Base-by-base conservation (phyloP, 495 filamentous ascomycete species). In the Polyplosphaeria fusca region DNA sequence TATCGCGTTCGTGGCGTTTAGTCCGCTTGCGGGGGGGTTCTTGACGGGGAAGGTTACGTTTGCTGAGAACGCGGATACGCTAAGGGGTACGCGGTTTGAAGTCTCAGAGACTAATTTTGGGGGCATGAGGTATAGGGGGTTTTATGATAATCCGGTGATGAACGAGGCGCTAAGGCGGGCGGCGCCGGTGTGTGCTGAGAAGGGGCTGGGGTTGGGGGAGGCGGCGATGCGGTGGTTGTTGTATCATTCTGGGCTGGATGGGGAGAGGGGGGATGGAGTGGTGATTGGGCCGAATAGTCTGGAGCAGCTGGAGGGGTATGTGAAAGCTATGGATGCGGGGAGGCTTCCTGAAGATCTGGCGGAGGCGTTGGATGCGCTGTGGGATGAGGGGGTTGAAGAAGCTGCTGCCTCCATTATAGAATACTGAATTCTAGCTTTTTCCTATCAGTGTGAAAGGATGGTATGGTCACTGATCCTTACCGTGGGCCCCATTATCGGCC, bases 21-120 rank as follows among this genome's bases (percentile, higher is more conserved):
- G 35, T n/a, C 49, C 49, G 9, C 49, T 43, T 9, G 49, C 49
- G 4, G 49, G 49, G 3, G 49, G 49, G 12, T 52, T 41, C 14
- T 28, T 55, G 79, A 18, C 77, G 67, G 1, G 75, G 76, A 26
- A 78, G 46, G n/a, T 63, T 4, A 49, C 25, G 4, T 37, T 49
- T 12, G n/a, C 46, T 16, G n/a, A n/a, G n/a, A 4, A 3, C 11
- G 13, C 25, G 18, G 11, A 12, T 23, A 22, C 14, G 3, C 22
- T 49, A 12, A 27, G n/a, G 9, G 46, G 46, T 14, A 49, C 46
- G 25, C 25, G 46, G 11, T 49, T 49, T 27, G 46, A 49, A 27
- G 14, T 32, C n/a, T n/a, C 14, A 30, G 46, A 49, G 24, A 37
- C 3, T 4, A 49, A 30, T 19, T 3, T 35, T 14, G 37, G 23